A percentile compares a stretch with the other conserved stretches of the same genome.
These are phyloP conservation scores for Solioccasus polychromus DNA, from an alignment of 768 basidiomycete species.

Conservation along the genomic window DNA sequence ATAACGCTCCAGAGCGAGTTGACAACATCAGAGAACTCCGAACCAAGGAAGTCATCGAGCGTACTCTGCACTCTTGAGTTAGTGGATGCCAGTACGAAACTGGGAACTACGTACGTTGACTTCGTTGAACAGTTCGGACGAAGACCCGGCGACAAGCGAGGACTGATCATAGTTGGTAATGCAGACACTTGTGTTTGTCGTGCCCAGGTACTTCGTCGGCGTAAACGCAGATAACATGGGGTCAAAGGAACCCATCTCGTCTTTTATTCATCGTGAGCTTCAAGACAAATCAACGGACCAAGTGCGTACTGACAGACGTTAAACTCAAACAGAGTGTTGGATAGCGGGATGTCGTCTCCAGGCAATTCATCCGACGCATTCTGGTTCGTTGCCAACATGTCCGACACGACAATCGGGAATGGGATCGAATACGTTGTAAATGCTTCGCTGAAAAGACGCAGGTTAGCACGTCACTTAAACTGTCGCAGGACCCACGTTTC, in stretches of 20 bases:
- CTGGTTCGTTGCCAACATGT: constrained; percentile 24
- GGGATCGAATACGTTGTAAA: constrained; percentile 37
- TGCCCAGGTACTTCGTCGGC: constrained; percentile 44
- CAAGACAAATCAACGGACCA: not conserved
- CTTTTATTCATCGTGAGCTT: constrained; percentile 19
- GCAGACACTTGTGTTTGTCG: constrained; percentile 30
- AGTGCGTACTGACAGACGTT: constrained; percentile 28
- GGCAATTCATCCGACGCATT: constrained; percentile 20
- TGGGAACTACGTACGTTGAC: constrained; percentile 25
- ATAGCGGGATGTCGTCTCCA: constrained; percentile 28
- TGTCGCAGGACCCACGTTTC: constrained; percentile 28
- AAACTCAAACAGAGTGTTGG: constrained; percentile 35
- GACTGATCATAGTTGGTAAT: constrained; percentile 37
- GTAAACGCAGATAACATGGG: constrained; percentile 45
- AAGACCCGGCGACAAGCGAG: constrained; percentile 38
- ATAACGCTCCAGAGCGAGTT: not conserved
- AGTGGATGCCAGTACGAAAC: not conserved
- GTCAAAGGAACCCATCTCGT: constrained; percentile 42
- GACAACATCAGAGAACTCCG: not conserved
- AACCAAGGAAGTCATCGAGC: not conserved
- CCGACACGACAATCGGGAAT: constrained; percentile 37
- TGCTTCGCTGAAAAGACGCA: constrained; percentile 20
- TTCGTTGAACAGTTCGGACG: constrained; percentile 35
- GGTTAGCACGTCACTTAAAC: not conserved
- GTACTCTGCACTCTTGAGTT: not conserved